phyloP scores from a whole-genome alignment of 2,329 filamentous ascomycete genomes.

The Xylaria arbuscula region DNA sequence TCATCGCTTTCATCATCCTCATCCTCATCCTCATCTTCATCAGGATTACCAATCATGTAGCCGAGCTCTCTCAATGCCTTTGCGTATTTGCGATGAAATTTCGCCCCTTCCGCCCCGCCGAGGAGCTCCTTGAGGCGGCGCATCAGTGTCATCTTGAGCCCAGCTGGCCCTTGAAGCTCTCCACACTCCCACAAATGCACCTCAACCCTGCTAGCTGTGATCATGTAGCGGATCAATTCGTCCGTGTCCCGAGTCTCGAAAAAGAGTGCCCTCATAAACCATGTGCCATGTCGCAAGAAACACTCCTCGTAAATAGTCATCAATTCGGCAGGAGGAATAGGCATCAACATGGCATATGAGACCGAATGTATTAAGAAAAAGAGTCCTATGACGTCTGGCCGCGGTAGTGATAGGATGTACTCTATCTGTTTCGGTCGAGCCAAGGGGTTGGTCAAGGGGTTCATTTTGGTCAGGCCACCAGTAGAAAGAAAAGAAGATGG shows the following conservation, averaged over 20 bases:
- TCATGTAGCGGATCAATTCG: conserved; percentile 33
- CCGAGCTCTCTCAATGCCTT: too few relatives aligned
- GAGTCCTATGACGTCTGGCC: conserved; percentile 40
- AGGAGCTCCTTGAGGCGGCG: conserved; percentile 29
- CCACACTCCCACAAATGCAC: conserved; percentile 45
- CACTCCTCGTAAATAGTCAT: conserved; percentile 44
- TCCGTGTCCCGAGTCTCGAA: neutral
- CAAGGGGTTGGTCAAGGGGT: conserved; percentile 36
- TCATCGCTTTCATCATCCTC: too few relatives aligned
- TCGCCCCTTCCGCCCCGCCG: neutral
- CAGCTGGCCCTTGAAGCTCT: conserved; percentile 16
- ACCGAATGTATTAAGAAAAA: conserved; percentile 37
- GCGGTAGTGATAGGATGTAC: conserved; percentile 40
- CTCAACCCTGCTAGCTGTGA: conserved; percentile 38
- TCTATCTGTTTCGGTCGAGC: conserved; percentile 41
- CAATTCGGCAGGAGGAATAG: conserved; percentile 33
- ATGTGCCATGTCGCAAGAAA: conserved; percentile 47
- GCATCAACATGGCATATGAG: conserved; percentile 21
- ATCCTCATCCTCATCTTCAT: too few relatives aligned
- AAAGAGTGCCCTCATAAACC: conserved; percentile 44
- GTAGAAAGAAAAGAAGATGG: neutral
- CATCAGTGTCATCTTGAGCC: conserved; percentile 44
- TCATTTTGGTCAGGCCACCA: conserved; percentile 6
- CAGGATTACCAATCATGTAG: too few relatives aligned
- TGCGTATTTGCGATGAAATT: too few relatives aligned